Evolutionary conservation across 2,329 filamentous ascomycete genomes (phyloP), one percentile per base, ranked within the genome.

Genomic region (Monosporascus sp.): DNA sequence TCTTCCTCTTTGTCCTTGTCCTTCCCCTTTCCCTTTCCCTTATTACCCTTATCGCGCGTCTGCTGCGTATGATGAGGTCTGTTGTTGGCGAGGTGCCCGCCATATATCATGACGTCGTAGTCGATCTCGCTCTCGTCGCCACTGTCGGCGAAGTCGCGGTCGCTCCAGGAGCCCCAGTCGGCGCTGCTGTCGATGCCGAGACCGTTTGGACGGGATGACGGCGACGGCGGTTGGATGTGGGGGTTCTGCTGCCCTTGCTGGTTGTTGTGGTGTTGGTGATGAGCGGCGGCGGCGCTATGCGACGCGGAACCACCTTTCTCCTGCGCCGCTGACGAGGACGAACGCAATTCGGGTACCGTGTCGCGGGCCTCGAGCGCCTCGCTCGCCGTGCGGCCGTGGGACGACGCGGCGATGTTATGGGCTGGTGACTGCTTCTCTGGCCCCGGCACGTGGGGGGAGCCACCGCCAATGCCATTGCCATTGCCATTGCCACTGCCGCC

Each of bases 111-210:
- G 31, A 35, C 51, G 20, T 66, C 65, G 37, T 62, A 53, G 37
- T 67, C 70, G 31, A 72, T 68, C 49, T 75, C 73, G 48, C 72
- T 74, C 52, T 79, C 75, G 48, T 76, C 72, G 26, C 71, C 76
- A 35, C 71, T 82, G 58, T 85, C 82, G 9, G 74, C 73, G 73
- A 83, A 86, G 65, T 87, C 84, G 11, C 78, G 74, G 48, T 88
- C 85, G 65, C 82, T 87, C 86, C 86, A 89, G 4, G 76, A 78
- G 51, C 79, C 74, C 3, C 81, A 85, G 60, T 87, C 84, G 24
- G 65, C 60, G 37, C 74, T 58, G 31, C 71, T 66, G 35, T 63
- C 58, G 22, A 35, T 14, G 9, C 31, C 31, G 31, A 35, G 11
- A 35, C 31, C 31, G 11, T 35, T 35, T 35, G 31, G 31, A 35